Evolutionary conservation across 2,329 filamentous ascomycete genomes (phyloP).

Genomic region (Dendryphion nanum): DNA sequence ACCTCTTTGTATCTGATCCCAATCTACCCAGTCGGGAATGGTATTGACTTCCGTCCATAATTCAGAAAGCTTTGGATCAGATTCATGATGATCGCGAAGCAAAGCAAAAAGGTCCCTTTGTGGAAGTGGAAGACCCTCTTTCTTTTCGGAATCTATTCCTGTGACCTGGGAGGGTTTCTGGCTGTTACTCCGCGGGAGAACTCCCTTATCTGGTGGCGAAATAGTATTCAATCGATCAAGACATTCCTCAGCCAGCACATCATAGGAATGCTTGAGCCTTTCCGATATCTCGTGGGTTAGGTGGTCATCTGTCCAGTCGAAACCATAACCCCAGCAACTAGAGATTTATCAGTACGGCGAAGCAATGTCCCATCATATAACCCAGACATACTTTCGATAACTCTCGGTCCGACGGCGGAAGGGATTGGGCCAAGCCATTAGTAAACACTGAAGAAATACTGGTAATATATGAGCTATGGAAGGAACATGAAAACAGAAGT

Average conservation of each 20-base stretch:
- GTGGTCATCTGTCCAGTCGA: slow-evolving; percentile 68
- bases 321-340: slow-evolving; percentile 64
- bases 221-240: slow-evolving; percentile 63
- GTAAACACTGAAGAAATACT: neutral
- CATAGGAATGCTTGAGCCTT: slow-evolving; percentile 65
- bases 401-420: slow-evolving; percentile 44
- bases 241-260: slow-evolving; percentile 65
- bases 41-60: slow-evolving; percentile 68
- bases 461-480: neutral
- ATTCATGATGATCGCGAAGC: slow-evolving; percentile 56
- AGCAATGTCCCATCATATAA: neutral
- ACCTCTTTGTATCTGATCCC: slow-evolving; percentile 70
- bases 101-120: slow-evolving; percentile 63
- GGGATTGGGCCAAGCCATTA: slow-evolving; percentile 46
- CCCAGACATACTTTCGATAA: slow-evolving; percentile 40
- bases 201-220: slow-evolving; percentile 46
- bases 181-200: slow-evolving; percentile 40
- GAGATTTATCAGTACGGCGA: slow-evolving; percentile 1
- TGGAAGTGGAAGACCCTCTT: slow-evolving; percentile 30
- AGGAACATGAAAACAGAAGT: slow-evolving; percentile 1
- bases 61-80: slow-evolving; percentile 55
- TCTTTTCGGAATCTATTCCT: slow-evolving; percentile 30
- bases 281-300: slow-evolving; percentile 58
- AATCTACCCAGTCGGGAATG: slow-evolving; percentile 74
- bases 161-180: slow-evolving; percentile 23